A percentile compares a stretch with the other conserved stretches of the same genome.
Conservation (phyloP, 202 grass and related monocot species). For the Alloteropsis angusta region DNA sequence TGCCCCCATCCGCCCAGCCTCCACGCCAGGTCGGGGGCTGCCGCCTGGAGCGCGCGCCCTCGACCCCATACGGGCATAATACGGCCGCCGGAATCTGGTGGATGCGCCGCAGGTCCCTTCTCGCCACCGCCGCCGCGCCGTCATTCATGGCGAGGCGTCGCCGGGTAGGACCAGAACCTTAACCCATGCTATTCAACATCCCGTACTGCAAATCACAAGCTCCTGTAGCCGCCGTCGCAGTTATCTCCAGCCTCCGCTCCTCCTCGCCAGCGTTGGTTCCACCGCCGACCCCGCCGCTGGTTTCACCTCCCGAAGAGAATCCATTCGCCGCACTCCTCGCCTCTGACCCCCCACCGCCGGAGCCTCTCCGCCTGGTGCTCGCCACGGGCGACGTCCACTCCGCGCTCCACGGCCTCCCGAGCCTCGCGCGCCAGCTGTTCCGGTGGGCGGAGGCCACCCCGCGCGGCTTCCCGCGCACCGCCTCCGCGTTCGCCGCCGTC, state of each 20-base stretch:
- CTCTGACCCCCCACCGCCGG: constrained; percentile 23
- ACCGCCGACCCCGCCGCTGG: neutral
- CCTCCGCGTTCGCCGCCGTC: constrained; percentile 48
- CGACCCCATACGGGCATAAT: neutral
- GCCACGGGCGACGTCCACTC: constrained; percentile 37
- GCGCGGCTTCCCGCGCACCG: constrained; percentile 47
- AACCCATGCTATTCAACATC: constrained; percentile 56
- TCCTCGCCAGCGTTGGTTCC: constrained; percentile 13
- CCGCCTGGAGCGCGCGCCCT: constrained; percentile 9
- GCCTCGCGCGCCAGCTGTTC: constrained; percentile 52
- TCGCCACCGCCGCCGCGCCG: constrained; percentile 20
- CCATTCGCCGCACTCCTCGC: constrained; percentile 34
- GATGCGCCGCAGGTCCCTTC: neutral
- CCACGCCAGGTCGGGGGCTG: constrained; percentile 7
- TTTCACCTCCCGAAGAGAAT: constrained; percentile 13
- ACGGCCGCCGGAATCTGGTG: constrained; percentile 19
- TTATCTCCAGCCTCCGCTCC: constrained; percentile 31
- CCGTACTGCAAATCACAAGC: constrained; percentile 31
- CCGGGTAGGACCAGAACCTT: constrained; percentile 31
- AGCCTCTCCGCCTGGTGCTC: constrained; percentile 36
- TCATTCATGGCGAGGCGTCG: constrained; percentile 59
- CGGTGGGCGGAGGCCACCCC: constrained; percentile 69
- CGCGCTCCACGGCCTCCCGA: constrained; percentile 40
- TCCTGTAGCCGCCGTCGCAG: constrained; percentile 21
- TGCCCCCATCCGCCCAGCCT: neutral